These are phyloP conservation scores for Podila horticola DNA, from an alignment of 192 early-diverging fungal species.

Conservation along the genomic window DNA sequence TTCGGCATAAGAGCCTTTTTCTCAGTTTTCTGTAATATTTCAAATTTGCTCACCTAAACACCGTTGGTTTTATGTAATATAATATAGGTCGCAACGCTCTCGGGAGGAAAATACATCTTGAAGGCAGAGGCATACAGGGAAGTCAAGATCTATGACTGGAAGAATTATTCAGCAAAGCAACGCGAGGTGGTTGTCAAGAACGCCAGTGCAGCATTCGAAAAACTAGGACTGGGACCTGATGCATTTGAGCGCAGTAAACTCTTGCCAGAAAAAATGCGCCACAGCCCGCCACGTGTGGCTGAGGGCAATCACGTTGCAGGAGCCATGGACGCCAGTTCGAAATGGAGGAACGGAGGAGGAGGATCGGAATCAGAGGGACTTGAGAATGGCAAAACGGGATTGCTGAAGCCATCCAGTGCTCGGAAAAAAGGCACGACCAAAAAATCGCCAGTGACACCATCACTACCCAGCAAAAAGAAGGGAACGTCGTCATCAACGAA, in stretches of 20 bases:
- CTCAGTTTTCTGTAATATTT: not conserved
- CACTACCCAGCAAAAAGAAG: constrained; percentile 16
- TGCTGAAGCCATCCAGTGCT: constrained; percentile 16
- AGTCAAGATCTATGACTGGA: constrained; percentile 65
- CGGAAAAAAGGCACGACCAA: constrained; percentile 34
- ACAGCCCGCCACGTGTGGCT: constrained; percentile 37
- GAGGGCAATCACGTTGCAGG: constrained; percentile 28
- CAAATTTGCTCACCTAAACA: not conserved
- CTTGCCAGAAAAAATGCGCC: constrained; percentile 20
- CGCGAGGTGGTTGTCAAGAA: constrained; percentile 52
- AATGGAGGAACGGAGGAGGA: constrained; percentile 22
- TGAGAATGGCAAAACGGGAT: constrained; percentile 26
- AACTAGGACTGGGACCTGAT: constrained; percentile 54
- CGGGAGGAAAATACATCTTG: constrained; percentile 54
- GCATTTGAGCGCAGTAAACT: constrained; percentile 58
- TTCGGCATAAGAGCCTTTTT: not conserved
- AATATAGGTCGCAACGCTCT: constrained; percentile 21
- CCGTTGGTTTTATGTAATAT: too few relatives aligned
- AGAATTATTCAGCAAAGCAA: constrained; percentile 51
- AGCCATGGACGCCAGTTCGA: constrained; percentile 19
- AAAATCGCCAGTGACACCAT: constrained; percentile 14
- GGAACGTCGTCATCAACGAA: constrained; percentile 6
- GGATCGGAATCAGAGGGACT: constrained; percentile 48
- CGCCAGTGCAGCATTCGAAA: constrained; percentile 62
- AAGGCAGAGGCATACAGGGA: constrained; percentile 57